Evolutionary conservation across 2,329 filamentous ascomycete species (phyloP).

Genomic region (Drechmeria coniospora): DNA sequence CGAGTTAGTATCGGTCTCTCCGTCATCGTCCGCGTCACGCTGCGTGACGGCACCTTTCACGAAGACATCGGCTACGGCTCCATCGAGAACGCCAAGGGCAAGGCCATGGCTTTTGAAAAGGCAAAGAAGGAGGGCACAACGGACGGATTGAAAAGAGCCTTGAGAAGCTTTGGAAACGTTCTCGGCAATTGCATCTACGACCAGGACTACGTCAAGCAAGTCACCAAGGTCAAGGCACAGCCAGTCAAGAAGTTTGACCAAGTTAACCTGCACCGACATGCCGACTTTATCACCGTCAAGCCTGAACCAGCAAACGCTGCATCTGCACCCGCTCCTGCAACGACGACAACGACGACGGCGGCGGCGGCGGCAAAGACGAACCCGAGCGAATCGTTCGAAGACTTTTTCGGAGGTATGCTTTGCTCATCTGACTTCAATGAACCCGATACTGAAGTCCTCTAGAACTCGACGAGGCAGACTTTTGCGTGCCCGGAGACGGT

Average conservation of each 20-base stretch:
- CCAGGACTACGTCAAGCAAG: constrained; percentile 78
- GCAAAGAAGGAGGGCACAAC: constrained; percentile 97
- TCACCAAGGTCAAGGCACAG: constrained; percentile 74
- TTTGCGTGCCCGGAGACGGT: constrained; percentile 51
- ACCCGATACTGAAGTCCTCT: constrained; percentile 22
- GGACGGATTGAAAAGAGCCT: constrained; percentile 75
- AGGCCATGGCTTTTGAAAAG: constrained; percentile 93
- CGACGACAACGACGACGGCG: constrained; percentile 1
- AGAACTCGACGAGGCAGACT: constrained; percentile 66
- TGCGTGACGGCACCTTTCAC: constrained; percentile 90
- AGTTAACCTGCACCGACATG: constrained; percentile 66
- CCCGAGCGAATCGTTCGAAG: constrained; percentile 32
- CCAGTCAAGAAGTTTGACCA: constrained; percentile 61
- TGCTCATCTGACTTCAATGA: constrained; percentile 21
- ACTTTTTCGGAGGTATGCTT: constrained; percentile 32
- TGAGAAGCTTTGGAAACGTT: constrained; percentile 89
- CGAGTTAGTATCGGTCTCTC: constrained; percentile 77
- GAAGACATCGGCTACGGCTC: constrained; percentile 96
- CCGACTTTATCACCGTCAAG: constrained; percentile 45
- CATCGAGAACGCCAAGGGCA: constrained; percentile 90
- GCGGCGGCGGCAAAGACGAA: constrained; percentile 13
- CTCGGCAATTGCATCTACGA: constrained; percentile 98
- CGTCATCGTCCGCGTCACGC: constrained; percentile 77
- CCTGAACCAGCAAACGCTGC: constrained; percentile 3
- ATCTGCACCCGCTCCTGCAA: constrained; percentile 1